A percentile compares a stretch with the other conserved stretches of the same genome.
phyloP scores from a whole-genome alignment of 768 basidiomycete genomes.

The Mycena filopes region DNA sequence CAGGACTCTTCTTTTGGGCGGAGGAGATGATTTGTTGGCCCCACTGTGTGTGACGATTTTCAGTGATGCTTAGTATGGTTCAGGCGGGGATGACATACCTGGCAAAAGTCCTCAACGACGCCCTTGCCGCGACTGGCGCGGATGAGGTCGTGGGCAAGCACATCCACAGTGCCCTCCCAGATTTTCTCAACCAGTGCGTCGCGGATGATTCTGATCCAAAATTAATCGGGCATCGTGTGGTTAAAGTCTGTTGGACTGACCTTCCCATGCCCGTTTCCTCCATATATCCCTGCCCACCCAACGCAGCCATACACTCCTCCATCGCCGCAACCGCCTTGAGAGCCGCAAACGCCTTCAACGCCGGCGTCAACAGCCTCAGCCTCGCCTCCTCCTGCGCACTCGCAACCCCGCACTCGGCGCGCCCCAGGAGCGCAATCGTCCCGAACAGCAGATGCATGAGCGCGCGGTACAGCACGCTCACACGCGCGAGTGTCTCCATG shows the following conservation, averaged over 20 bases:
- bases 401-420: conserved; percentile 65
- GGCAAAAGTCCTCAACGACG: conserved; percentile 57
- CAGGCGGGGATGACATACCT: conserved; percentile 45
- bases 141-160: conserved; percentile 74
- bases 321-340: conserved; percentile 71
- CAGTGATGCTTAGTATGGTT: neutral
- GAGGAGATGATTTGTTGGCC: conserved; percentile 51
- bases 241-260: conserved; percentile 34
- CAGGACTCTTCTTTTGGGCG: conserved; percentile 41
- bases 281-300: conserved; percentile 88
- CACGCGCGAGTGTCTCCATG: conserved; percentile 69
- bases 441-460: conserved; percentile 73
- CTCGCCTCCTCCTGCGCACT: conserved; percentile 59
- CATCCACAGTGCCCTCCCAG: conserved; percentile 82
- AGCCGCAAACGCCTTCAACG: conserved; percentile 76
- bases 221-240: neutral
- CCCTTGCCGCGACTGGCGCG: conserved; percentile 58
- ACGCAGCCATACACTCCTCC: conserved; percentile 77
- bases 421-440: conserved; percentile 66
- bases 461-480: conserved; percentile 73
- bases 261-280: conserved; percentile 80
- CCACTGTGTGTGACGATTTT: conserved; percentile 57
- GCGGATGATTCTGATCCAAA: conserved; percentile 57
- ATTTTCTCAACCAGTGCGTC: conserved; percentile 84
- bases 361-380: conserved; percentile 74